phyloP scores from a whole-genome alignment of 2,329 filamentous ascomycete species.

The Ophiostoma tasmaniense region DNA sequence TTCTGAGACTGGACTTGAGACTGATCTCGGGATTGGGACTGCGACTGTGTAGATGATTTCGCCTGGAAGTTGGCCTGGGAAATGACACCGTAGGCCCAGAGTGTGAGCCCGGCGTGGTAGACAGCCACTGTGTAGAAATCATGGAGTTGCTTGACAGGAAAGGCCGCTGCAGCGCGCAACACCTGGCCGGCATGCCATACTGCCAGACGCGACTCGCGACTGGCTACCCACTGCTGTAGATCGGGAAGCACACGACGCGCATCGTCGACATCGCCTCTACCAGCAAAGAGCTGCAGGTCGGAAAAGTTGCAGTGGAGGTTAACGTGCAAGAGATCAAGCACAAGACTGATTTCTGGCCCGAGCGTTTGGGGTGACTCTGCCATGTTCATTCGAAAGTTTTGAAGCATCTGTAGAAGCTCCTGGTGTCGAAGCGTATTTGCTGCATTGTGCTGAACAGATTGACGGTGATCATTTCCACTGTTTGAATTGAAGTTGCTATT shows the following conservation, averaged over 20 bases:
- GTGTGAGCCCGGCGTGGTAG: constrained; percentile 57
- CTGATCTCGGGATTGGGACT: not conserved
- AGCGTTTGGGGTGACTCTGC: not conserved
- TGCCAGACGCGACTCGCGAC: constrained; percentile 15
- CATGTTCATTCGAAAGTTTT: constrained; percentile 30
- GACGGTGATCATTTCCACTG: not conserved
- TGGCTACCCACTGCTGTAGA: constrained; percentile 19
- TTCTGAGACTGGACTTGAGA: not conserved
- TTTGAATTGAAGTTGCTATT: not conserved
- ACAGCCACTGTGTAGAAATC: constrained; percentile 61
- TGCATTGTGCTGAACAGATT: not conserved
- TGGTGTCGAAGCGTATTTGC: constrained; percentile 38
- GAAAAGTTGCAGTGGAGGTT: constrained; percentile 56
- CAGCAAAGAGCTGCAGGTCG: constrained; percentile 58
- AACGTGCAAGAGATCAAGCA: constrained; percentile 51
- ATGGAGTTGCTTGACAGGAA: constrained; percentile 43
- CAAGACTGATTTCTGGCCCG: constrained; percentile 29
- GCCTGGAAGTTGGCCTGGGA: not conserved
- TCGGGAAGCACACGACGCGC: constrained; percentile 33
- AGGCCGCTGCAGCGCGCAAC: constrained; percentile 14
- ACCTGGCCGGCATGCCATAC: constrained; percentile 22
- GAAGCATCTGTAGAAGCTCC: constrained; percentile 52
- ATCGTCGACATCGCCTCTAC: constrained; percentile 59
- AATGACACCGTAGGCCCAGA: constrained; percentile 63
- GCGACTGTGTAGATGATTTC: not conserved